Percentiles rank a stretch among this genome's conserved stretches.
phyloP scores from a whole-genome alignment of 768 basidiomycete genomes.

The Collybia nuda region DNA sequence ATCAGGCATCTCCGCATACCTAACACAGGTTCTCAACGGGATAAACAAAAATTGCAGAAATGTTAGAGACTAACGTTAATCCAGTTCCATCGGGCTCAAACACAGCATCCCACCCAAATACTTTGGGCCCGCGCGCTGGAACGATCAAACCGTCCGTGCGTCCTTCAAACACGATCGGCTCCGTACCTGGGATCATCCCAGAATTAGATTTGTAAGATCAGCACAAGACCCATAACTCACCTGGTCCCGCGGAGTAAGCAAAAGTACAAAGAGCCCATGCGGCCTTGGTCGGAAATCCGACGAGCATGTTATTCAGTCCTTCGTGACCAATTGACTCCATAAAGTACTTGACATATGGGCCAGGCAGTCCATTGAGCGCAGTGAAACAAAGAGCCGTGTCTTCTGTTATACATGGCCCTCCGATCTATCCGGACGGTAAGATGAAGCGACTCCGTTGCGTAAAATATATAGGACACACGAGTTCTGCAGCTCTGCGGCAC shows the following conservation, averaged over 20 bases:
- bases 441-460: neutral
- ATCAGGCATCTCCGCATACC: conserved; percentile 76
- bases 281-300: conserved; percentile 68
- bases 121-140: conserved; percentile 69
- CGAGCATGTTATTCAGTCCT: conserved; percentile 85
- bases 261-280: conserved; percentile 96
- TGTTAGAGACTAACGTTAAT: conserved; percentile 60
- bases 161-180: conserved; percentile 80
- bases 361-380: conserved; percentile 88
- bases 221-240: conserved; percentile 17
- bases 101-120: conserved; percentile 91
- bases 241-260: conserved; percentile 87
- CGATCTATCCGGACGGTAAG: conserved; percentile 31
- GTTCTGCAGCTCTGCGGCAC: conserved; percentile 80
- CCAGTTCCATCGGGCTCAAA: conserved; percentile 79
- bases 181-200: conserved; percentile 35
- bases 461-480: conserved; percentile 40
- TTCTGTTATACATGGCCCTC: conserved; percentile 67
- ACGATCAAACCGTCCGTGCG: conserved; percentile 90
- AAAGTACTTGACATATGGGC: conserved; percentile 97
- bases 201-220: neutral
- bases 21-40: conserved; percentile 20
- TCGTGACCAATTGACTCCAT: conserved; percentile 80
- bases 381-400: conserved; percentile 94
- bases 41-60: neutral